These are phyloP conservation scores for Powellomyces hirtus DNA, from an alignment of 192 early-diverging fungal genomes.

Conservation along the genomic window DNA sequence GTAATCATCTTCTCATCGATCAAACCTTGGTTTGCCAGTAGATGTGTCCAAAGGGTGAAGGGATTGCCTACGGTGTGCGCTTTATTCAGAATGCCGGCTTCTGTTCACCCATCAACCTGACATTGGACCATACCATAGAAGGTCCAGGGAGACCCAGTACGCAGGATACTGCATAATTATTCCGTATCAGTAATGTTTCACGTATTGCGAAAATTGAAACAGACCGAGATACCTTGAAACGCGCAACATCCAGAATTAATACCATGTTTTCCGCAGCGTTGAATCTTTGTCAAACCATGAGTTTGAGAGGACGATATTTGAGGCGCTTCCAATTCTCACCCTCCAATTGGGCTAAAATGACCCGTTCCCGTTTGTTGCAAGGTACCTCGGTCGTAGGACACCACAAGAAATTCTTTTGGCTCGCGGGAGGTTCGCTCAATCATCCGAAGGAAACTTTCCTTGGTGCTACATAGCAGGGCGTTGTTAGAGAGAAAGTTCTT, in stretches of 20 bases:
- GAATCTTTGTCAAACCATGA: slow-evolving; percentile 23
- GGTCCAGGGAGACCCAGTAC: slow-evolving; percentile 38
- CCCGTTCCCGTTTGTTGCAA: slow-evolving; percentile 44
- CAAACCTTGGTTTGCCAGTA: slow-evolving; percentile 30
- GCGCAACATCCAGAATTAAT: slow-evolving; percentile 46
- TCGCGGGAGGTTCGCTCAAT: slow-evolving; percentile 30
- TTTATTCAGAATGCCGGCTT: too few species aligned
- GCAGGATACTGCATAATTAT: slow-evolving; percentile 35
- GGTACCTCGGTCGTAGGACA: slow-evolving; percentile 40
- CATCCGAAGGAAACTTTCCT: slow-evolving; percentile 33
- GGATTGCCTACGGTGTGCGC: too few species aligned
- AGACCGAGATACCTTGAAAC: slow-evolving; percentile 31
- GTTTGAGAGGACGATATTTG: neutral
- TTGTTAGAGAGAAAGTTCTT: neutral
- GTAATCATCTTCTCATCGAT: too few species aligned
- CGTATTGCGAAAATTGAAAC: neutral
- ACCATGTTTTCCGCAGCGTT: slow-evolving; percentile 34
- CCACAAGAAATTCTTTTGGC: slow-evolving; percentile 31
- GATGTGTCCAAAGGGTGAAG: slow-evolving; percentile 34
- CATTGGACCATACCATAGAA: slow-evolving; percentile 35
- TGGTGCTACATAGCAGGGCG: slow-evolving; percentile 9
- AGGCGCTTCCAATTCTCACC: slow-evolving; percentile 2
- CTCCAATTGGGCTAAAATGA: slow-evolving; percentile 40
- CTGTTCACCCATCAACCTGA: too few species aligned
- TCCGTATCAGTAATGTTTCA: neutral